phyloP scores from a whole-genome alignment of 108 stramenopile genomes.

The Hondaea fermentalgiana region DNA sequence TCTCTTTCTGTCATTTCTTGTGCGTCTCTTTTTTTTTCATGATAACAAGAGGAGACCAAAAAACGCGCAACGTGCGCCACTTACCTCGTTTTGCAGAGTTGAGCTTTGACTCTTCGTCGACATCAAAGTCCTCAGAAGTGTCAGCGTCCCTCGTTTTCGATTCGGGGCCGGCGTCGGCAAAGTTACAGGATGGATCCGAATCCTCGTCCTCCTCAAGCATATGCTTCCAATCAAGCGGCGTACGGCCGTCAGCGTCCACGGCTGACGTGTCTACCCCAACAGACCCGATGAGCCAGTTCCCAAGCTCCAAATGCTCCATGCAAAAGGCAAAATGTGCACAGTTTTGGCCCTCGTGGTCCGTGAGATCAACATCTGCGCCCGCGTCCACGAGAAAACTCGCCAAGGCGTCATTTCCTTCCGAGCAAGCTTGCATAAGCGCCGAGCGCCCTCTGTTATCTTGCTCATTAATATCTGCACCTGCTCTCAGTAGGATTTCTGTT shows the following conservation, averaged over 20 bases:
- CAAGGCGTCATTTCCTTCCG: not conserved
- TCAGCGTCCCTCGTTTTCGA: not conserved
- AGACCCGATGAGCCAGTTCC: not conserved
- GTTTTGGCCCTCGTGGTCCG: conserved; percentile 1
- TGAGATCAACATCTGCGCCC: not conserved
- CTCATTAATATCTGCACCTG: conserved; percentile 18
- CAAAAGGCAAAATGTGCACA: not conserved
- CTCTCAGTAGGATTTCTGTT: not conserved
- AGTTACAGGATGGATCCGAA: not conserved
- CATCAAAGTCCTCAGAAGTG: not conserved
- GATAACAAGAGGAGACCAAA: not conserved
- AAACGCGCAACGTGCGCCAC: not conserved
- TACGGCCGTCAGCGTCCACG: conserved; percentile 15
- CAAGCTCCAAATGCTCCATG: conserved; percentile 14
- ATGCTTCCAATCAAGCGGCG: not conserved
- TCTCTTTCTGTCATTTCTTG: too few relatives aligned
- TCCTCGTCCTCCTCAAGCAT: not conserved
- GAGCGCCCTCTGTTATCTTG: not conserved
- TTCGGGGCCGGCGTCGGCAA: not conserved
- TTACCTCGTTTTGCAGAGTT: not conserved
- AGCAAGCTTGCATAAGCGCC: not conserved
- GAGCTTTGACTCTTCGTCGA: not conserved
- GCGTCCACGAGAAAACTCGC: not conserved
- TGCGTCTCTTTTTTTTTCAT: too few relatives aligned
- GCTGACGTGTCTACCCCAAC: not conserved